Percentiles rank a stretch among this genome's conserved stretches.
These are phyloP conservation scores for Pilaira anomala DNA, from an alignment of 192 early-diverging fungal species.

Conservation along the genomic window DNA sequence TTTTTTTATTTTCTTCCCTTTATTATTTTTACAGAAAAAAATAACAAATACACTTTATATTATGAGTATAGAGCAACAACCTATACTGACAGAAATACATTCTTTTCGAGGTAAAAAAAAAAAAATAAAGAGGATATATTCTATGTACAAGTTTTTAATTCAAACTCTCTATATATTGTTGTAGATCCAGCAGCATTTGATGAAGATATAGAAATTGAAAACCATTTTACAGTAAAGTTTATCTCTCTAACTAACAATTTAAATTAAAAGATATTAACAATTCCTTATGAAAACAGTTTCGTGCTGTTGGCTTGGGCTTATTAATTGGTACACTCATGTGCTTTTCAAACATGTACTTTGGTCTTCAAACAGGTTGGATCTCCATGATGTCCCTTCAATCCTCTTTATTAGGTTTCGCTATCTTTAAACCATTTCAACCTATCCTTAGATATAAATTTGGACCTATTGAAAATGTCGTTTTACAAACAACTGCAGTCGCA, in stretches of 20 bases:
- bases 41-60: too few species aligned
- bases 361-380: conserved; percentile 80
- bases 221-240: conserved; percentile 14
- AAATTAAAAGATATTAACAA: not conserved
- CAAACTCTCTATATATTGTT: not conserved
- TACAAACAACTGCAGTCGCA: conserved; percentile 81
- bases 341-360: conserved; percentile 90
- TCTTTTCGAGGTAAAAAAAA: conserved; percentile 11
- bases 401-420: conserved; percentile 72
- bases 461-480: conserved; percentile 81
- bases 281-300: conserved; percentile 37
- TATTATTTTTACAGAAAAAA: not conserved
- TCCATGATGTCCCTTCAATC: conserved; percentile 77
- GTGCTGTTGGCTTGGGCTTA: conserved; percentile 58
- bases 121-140: too few species aligned
- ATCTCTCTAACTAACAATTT: not conserved
- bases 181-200: too few species aligned
- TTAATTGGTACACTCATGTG: conserved; percentile 66
- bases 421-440: conserved; percentile 61
- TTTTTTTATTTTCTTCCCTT: not conserved
- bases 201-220: too few species aligned
- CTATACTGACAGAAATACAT: not conserved
- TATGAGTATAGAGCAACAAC: too few species aligned
- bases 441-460: conserved; percentile 53
- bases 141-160: too few species aligned